A percentile compares a stretch with the other conserved stretches of the same genome.
phyloP scores from a whole-genome alignment of 163 green algal species.

The Chlorella variabilis region DNA sequence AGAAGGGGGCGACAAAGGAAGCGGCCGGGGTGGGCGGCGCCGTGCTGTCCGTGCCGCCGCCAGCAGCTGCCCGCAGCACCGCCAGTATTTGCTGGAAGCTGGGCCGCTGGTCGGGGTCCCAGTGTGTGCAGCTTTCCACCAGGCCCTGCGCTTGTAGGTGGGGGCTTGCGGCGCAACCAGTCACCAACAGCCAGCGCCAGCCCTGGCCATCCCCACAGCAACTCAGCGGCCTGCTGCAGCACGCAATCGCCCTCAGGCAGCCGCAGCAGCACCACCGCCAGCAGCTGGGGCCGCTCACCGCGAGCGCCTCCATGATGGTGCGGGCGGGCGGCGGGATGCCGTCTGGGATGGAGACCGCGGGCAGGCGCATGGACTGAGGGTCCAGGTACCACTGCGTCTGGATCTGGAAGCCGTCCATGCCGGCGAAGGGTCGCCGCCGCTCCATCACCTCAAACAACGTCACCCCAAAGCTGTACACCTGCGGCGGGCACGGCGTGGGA shows the following conservation, averaged over 20 bases:
- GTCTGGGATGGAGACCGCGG: conserved; percentile 35
- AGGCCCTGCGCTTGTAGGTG: conserved; percentile 38
- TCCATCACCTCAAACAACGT: conserved; percentile 69
- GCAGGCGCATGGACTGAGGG: conserved; percentile 57
- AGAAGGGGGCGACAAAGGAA: not conserved
- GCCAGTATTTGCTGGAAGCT: conserved; percentile 48
- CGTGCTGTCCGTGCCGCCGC: not conserved
- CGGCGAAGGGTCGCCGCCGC: conserved; percentile 59
- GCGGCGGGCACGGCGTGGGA: not conserved
- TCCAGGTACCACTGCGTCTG: conserved; percentile 63
- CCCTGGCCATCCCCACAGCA: not conserved
- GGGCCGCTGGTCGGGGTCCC: conserved; percentile 48
- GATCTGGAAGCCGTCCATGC: conserved; percentile 72
- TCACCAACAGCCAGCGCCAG: too few species aligned
- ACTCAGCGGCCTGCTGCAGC: not conserved
- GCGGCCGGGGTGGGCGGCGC: not conserved
- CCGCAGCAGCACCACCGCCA: too few species aligned
- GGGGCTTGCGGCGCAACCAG: too few species aligned
- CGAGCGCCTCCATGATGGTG: conserved; percentile 29
- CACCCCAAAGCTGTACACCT: conserved; percentile 72
- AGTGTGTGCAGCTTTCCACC: conserved; percentile 55
- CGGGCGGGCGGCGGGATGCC: not conserved
- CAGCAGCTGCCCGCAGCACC: conserved; percentile 13
- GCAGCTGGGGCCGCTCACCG: too few species aligned
- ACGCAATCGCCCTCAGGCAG: not conserved